Conservation (phyloP, 805 yeast species). For the Metschnikowia peoriensis region DNA sequence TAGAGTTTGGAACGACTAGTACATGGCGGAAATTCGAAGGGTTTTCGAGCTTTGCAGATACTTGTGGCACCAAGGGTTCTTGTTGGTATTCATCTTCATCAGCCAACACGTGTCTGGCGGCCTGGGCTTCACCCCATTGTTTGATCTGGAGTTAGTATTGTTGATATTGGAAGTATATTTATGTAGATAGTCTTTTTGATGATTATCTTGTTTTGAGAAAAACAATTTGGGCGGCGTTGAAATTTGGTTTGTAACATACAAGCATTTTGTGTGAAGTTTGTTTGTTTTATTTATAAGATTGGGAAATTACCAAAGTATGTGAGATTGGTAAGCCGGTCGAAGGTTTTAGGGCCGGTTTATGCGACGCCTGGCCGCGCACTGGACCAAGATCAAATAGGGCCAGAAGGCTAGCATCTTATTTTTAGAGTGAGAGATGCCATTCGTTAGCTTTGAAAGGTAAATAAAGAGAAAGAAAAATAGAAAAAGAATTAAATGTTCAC, state of each 20-base stretch:
- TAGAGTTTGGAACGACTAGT: constrained; percentile 19
- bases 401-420: no score
- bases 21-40: constrained; percentile 4
- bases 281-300: no score
- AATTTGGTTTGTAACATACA: not conserved
- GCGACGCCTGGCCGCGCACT: no score
- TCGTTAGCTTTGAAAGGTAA: no score
- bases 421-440: no score
- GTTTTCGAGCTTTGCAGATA: not conserved
- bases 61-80: constrained; percentile 18
- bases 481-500: no score
- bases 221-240: not conserved
- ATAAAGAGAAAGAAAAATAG: no score
- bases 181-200: not conserved
- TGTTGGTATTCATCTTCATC: constrained; percentile 33
- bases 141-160: constrained; percentile 26
- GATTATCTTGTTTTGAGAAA: not conserved
- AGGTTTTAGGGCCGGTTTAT: no score
- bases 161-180: not conserved
- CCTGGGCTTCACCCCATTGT: constrained; percentile 48
- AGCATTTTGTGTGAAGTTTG: not conserved
- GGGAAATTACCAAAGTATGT: no score
- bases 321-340: no score
- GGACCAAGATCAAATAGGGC: no score
- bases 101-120: constrained; percentile 52